Base-by-base conservation (phyloP, 2,329 filamentous ascomycete species). In the Verticillium klebahnii region DNA sequence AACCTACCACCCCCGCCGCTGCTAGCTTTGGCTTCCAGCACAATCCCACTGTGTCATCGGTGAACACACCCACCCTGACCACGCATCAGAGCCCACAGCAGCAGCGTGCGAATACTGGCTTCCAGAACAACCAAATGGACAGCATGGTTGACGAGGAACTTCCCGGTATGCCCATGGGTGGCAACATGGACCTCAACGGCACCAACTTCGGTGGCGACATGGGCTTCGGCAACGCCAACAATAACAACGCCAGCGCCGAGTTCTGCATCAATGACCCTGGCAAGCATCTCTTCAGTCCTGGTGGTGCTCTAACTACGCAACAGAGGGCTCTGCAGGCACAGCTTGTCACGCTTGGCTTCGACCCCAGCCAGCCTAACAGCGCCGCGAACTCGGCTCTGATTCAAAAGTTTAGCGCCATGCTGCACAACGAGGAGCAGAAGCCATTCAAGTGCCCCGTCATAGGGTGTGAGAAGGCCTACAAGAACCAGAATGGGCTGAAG, bases 401-500 rank as follows among this genome's bases (percentile, higher is more conserved):
- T 50, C 83, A 86, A 66, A 80, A 84, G 58, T 78, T 86, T 60
- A 82, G 83, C 36, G 82, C 80, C n/a, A 79, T 89, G 73, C 82
- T 87, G 75, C 83, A 88, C 62, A 89, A 89, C 17, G 94, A 98
- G 73, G 94, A 99, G 73, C 92, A 96, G 70, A 99, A 98, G 78
- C 95, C 95, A 0, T 99, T 97, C 82, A 91, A 93, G 74, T 99
- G 95, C 71, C 95, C 95, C 1, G 95, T 99, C 58, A 96, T 99
- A 73, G 95, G 95, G 6, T 99, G 95, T 72, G 95, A 98, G 76
- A 99, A 99, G 82, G 94, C 95, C 0, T 99, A 99, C 80, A 99
- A 99, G 83, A 99, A 99, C 75, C 95, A 98, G 74, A 99, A 99
- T 69, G 95, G 95, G 58, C 82, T 99, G 61, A 99, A 98, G 85